These are phyloP conservation scores for Blakeslea trispora DNA, from an alignment of 371 early-diverging fungal genomes.

Conservation along the genomic window DNA sequence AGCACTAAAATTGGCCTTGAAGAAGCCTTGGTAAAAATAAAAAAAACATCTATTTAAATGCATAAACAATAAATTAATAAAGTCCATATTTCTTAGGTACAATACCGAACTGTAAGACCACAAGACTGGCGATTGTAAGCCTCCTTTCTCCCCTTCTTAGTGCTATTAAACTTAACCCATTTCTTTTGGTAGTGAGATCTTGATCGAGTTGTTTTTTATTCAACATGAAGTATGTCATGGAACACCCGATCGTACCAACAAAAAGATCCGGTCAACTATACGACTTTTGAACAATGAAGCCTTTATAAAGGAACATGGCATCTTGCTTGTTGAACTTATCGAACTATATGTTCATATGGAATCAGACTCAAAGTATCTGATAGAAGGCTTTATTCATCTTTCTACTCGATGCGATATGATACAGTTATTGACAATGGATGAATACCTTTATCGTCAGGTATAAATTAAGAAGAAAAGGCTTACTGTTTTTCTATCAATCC, in stretches of 20 bases:
- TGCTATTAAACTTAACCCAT: too few species aligned
- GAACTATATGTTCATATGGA: slow-evolving; percentile 39
- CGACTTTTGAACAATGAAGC: slow-evolving; percentile 21
- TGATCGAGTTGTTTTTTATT: slow-evolving; percentile 19
- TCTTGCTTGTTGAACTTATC: slow-evolving; percentile 20
- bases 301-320: slow-evolving; percentile 28
- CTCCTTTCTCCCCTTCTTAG: too few species aligned
- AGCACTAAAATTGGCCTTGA: slow-evolving; percentile 22
- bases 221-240: slow-evolving; percentile 8
- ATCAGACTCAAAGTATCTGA: slow-evolving; percentile 20
- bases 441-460: slow-evolving; percentile 21
- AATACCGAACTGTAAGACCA: slow-evolving; percentile 16
- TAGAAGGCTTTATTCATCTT: slow-evolving; percentile 39
- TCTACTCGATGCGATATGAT: slow-evolving; percentile 35
- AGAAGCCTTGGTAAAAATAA: slow-evolving; percentile 28
- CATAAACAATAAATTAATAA: background rate
- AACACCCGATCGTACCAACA: slow-evolving; percentile 25
- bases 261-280: slow-evolving; percentile 15
- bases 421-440: slow-evolving; percentile 15
- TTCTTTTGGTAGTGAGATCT: slow-evolving; percentile 10
- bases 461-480: slow-evolving; percentile 12
- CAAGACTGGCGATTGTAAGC: slow-evolving; percentile 29
- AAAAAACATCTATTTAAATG: background rate
- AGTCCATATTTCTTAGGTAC: slow-evolving; percentile 10
- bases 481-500: too few species aligned